These are phyloP conservation scores for Aspergillus affinis DNA, from an alignment of 495 filamentous ascomycete species.

Conservation along the genomic window DNA sequence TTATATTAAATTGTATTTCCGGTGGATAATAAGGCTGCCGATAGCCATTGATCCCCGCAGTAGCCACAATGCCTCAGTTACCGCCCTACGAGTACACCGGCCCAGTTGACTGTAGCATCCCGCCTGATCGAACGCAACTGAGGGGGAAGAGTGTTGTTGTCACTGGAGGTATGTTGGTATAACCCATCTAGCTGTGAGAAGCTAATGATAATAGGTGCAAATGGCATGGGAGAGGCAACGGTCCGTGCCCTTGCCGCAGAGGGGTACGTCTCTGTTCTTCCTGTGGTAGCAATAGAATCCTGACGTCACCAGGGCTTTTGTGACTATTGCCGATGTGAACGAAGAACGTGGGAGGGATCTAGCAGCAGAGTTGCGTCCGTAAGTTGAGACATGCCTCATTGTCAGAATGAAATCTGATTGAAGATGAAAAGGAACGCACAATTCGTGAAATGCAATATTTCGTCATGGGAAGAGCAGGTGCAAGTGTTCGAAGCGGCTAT, in stretches of 20 bases:
- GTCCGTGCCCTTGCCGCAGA: conserved; percentile 32
- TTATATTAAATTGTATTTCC: too few relatives aligned
- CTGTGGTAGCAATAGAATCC: not conserved
- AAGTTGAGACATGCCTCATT: not conserved
- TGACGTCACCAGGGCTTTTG: conserved; percentile 22
- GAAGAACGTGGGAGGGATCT: conserved; percentile 25
- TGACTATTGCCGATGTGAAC: conserved; percentile 41
- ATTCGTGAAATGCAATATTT: conserved; percentile 24
- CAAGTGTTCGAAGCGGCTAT: conserved; percentile 20
- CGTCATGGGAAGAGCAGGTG: conserved; percentile 24
- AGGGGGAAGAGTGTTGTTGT: conserved; percentile 34
- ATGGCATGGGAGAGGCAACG: conserved; percentile 43
- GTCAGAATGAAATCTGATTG: not conserved
- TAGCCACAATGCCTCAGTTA: conserved; percentile 20
- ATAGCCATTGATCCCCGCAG: too few relatives aligned
- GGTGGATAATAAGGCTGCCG: too few relatives aligned
- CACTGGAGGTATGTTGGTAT: conserved; percentile 14
- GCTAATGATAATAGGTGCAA: conserved; percentile 20
- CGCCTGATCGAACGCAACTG: conserved; percentile 15
- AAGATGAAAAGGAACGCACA: conserved; percentile 18
- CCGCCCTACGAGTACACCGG: conserved; percentile 25
- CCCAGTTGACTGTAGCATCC: conserved; percentile 25
- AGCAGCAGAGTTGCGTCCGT: conserved; percentile 22
- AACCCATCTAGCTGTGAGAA: conserved; percentile 11
- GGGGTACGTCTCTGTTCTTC: conserved; percentile 15